Base-by-base conservation (phyloP, 805 yeast genomes). In the Saturnispora halmiae region DNA sequence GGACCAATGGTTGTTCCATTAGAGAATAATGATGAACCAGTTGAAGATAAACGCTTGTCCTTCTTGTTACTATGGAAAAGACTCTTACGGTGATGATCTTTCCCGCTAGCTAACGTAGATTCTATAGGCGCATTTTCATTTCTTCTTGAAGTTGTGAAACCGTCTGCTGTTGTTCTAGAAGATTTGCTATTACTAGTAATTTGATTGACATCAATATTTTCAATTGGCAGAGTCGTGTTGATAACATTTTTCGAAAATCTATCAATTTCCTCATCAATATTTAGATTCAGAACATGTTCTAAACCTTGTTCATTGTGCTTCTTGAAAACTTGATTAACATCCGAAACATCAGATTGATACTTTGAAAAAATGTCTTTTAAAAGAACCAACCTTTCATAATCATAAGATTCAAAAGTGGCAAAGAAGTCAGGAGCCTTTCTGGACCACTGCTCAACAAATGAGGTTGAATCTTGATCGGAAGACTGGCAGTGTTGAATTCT, bases 381-480 rank as follows among this genome's bases (percentile, higher is more conserved):
- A 43, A 76, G 69, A 45, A 61, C 67, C 59, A 75, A 68, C 62
- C 84, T 76, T 59, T 64, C 64, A 52, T 64, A 69, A 56, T 86
- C 94, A 50, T 80, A 77, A 46, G 67, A 69, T 54, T 85, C 92
- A 56, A 86, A 80, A 48, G 75, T 75, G 50, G 79, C 79, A 54
- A 83, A 81, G 32, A 82, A 75, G 41, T 71, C 75, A 2, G 94
- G 90, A 2, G 92, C 90, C 56, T 79, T 77, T 40, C 73, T 65
- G 46, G 77, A 79, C 95, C 95, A 86, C 51, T 74, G 72, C 27
- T 66, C 66, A 40, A 72, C 77, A 25, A 75, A 70, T 36, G 61
- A 57, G 13, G 53, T 58, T 36, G 64, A 59, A 47, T 63, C 72
- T 5, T 34, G 36, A 19, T 49, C 52, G 3, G 41, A 37, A 3